Conservation (phyloP, 768 basidiomycete genomes). For the Scleroderma bovista region DNA sequence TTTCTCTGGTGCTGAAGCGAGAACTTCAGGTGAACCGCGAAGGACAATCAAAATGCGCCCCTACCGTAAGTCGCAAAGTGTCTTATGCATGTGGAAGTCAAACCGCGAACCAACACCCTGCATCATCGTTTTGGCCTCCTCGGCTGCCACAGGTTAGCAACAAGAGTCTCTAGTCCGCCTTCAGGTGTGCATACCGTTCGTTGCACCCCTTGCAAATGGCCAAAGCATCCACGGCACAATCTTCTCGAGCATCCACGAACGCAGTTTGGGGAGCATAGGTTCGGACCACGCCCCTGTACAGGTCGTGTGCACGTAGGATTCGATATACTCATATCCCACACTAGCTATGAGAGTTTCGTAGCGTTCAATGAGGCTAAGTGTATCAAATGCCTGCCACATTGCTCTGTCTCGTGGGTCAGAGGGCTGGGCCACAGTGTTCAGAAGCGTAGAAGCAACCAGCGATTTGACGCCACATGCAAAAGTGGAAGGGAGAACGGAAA, state of each 20-base stretch:
- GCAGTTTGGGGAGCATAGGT: slow-evolving; percentile 54
- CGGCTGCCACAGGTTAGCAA: slow-evolving; percentile 36
- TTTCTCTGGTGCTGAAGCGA: slow-evolving; percentile 57
- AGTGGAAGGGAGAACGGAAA: slow-evolving; percentile 61
- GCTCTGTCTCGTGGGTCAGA: slow-evolving; percentile 27
- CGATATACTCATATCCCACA: slow-evolving; percentile 84
- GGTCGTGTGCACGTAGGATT: slow-evolving; percentile 57
- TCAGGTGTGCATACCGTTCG: slow-evolving; percentile 35
- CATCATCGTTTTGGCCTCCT: slow-evolving; percentile 68
- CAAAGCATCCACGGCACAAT: slow-evolving; percentile 83
- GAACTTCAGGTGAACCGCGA: neutral
- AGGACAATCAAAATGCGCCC: slow-evolving; percentile 6
- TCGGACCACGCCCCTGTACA: slow-evolving; percentile 68
- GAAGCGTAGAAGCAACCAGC: slow-evolving; percentile 56
- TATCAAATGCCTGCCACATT: slow-evolving; percentile 60
- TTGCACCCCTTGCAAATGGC: slow-evolving; percentile 68
- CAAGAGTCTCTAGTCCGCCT: slow-evolving; percentile 2
- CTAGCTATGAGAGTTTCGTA: slow-evolving; percentile 80
- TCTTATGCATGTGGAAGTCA: slow-evolving; percentile 92
- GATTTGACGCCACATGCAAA: slow-evolving; percentile 67
- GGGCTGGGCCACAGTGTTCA: slow-evolving; percentile 15
- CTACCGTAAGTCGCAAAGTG: slow-evolving; percentile 79
- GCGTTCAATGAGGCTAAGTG: slow-evolving; percentile 71
- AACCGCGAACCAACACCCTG: slow-evolving; percentile 77
- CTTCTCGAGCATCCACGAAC: slow-evolving; percentile 73